Base-by-base conservation (phyloP, 1,139 yeast genomes). In the Hansenula lynferdii region DNA sequence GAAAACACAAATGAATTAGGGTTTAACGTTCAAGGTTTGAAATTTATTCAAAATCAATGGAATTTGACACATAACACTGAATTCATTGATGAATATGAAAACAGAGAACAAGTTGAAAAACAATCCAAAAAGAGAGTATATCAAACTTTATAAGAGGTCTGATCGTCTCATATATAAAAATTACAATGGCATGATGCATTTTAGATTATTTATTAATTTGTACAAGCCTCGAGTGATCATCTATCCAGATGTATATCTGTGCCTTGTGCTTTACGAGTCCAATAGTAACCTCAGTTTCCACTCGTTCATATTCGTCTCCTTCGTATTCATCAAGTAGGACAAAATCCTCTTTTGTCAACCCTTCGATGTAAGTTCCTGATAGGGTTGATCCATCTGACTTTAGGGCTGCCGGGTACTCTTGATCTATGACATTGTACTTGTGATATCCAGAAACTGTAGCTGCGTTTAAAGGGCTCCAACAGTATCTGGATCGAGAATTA, bases 21-120 rank as follows among this genome's bases (percentile, higher is more conserved):
- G n/a, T 82, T 76, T 65, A 94, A 94, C 54, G 69, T 87, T 24
- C 92, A 86, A 43, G 97, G 96, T 3, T 68, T 92, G 59, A 76
- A 73, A 51, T 84, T 77, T 51, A 64, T 85, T 44, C 80, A 78
- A 55, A 76, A 73, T 35, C 90, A 85, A 60, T 90, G 97, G 97
- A 76, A 77, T 42, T 62, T 80, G 52, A 71, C 70, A 36, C 97
- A 90, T 57, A 78, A 75, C 46, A 70, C 75, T 30, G 87, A 82
- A 57, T 90, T 81, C 56, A 73, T 76, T 37, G 96, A 85, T 49
- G 89, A 80, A 40, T 70, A 69, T 25, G 85, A 80, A 49, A 80
- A 74, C 56, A 64, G 64, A 40, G 71, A 65, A 40, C 67, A 71
- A 44, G 77, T 72, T 28, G 84, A 78, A 25, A 73, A 77, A 50